phyloP scores from a whole-genome alignment of 176 grass and related monocot genomes.

The Olyra latifolia region DNA sequence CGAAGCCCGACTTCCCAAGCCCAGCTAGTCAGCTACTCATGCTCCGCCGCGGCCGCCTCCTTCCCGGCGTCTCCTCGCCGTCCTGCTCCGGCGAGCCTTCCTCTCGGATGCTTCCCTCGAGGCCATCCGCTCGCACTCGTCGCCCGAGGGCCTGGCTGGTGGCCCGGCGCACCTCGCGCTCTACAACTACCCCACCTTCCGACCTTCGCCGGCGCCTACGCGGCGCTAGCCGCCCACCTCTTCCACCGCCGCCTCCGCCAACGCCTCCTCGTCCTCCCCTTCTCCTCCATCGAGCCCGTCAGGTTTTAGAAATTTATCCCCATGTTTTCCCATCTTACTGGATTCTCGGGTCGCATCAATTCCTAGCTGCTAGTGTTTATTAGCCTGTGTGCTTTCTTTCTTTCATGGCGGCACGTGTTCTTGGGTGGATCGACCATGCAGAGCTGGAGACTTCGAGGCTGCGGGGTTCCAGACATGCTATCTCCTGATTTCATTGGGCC shows the following conservation, averaged over 20 bases:
- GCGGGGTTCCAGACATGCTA: constrained; percentile 66
- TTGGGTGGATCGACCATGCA: constrained; percentile 10
- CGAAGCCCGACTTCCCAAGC: neutral
- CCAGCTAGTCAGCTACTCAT: neutral
- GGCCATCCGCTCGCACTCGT: constrained; percentile 41
- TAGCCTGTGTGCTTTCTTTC: neutral
- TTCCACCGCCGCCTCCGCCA: constrained; percentile 51
- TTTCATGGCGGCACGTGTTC: constrained; percentile 14
- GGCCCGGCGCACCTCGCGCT: constrained; percentile 52
- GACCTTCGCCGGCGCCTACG: constrained; percentile 80
- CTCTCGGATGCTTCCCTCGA: constrained; percentile 64
- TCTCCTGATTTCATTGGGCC: constrained; percentile 88
- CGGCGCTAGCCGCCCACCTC: constrained; percentile 69
- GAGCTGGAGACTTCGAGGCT: constrained; percentile 59
- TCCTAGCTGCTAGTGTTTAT: too few species aligned
- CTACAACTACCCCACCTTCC: constrained; percentile 93
- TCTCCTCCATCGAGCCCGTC: constrained; percentile 78
- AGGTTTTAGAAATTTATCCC: constrained; percentile 39
- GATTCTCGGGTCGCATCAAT: neutral
- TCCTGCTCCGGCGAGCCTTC: constrained; percentile 42
- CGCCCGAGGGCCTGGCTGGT: constrained; percentile 5
- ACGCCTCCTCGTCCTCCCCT: constrained; percentile 65
- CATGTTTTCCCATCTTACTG: neutral
- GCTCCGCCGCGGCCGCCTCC: constrained; percentile 28
- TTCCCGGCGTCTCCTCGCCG: neutral